These are phyloP conservation scores for Golubevia sp. DNA, from an alignment of 1,284 basidiomycete genomes.

Conservation along the genomic window DNA sequence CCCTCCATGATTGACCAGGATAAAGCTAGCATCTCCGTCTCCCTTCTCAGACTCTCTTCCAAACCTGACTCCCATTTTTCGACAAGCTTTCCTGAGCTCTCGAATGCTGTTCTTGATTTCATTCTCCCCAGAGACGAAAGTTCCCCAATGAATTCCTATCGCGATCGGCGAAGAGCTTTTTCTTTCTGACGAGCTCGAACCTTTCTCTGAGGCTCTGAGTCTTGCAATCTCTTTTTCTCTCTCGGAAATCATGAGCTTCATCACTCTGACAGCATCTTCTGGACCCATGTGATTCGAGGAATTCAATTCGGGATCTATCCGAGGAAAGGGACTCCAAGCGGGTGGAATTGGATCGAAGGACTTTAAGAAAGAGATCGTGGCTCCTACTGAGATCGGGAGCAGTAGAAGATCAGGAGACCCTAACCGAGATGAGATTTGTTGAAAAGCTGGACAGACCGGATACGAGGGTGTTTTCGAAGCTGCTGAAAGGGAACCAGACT, in stretches of 20 bases:
- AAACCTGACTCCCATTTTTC: constrained; percentile 1
- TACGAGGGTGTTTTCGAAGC: constrained; percentile 8
- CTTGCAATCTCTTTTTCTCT: neutral
- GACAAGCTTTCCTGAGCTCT: constrained; percentile 10
- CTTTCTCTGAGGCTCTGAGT: neutral
- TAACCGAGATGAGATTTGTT: constrained; percentile 26
- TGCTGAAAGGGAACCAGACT: neutral
- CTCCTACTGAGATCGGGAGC: constrained; percentile 54
- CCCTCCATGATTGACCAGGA: constrained; percentile 17
- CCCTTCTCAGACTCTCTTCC: neutral
- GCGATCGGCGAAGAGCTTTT: neutral
- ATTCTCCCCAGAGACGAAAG: constrained; percentile 18
- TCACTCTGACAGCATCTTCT: constrained; percentile 38
- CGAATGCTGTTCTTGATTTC: constrained; percentile 12
- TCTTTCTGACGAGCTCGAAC: neutral
- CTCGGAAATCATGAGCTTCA: constrained; percentile 25
- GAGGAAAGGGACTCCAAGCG: constrained; percentile 36
- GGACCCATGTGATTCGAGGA: constrained; percentile 51
- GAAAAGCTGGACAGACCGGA: constrained; percentile 48
- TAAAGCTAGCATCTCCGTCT: constrained; percentile 4
- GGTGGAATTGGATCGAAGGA: constrained; percentile 41
- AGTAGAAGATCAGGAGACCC: constrained; percentile 38
- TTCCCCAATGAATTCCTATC: constrained; percentile 41
- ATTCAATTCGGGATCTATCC: constrained; percentile 35
- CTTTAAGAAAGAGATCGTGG: constrained; percentile 49